A percentile compares a stretch with the other conserved stretches of the same genome.
Conservation (phyloP, 495 filamentous ascomycete species). For the Paragyromitra xinjiangensis region DNA sequence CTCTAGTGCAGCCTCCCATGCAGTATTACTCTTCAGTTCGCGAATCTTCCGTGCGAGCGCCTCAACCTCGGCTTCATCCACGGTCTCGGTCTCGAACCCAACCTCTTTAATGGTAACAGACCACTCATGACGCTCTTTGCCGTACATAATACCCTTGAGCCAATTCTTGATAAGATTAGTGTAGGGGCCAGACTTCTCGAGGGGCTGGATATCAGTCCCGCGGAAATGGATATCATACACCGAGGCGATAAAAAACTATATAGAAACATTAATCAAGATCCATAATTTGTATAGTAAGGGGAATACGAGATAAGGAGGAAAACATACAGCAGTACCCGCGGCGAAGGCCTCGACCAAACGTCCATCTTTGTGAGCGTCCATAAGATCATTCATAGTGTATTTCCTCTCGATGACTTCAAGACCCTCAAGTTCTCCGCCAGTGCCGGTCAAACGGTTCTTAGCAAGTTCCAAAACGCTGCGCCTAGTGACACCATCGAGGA, state of each 20-base stretch:
- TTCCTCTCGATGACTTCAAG: slow-evolving; percentile 79
- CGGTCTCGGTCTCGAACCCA: slow-evolving; percentile 46
- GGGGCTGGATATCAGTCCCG: slow-evolving; percentile 71
- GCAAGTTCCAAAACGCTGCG: slow-evolving; percentile 78
- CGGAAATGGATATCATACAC: slow-evolving; percentile 77
- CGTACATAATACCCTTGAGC: slow-evolving; percentile 87
- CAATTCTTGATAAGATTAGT: slow-evolving; percentile 76
- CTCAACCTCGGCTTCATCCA: slow-evolving; percentile 47
- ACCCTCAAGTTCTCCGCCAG: slow-evolving; percentile 63
- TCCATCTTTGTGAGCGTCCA: slow-evolving; percentile 76
- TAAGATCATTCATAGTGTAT: slow-evolving; percentile 81
- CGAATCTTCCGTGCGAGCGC: slow-evolving; percentile 50
- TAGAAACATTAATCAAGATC: slow-evolving; percentile 21
- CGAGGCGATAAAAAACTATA: slow-evolving; percentile 79
- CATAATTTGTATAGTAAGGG: not conserved
- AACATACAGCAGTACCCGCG: slow-evolving; percentile 81
- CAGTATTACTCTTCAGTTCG: slow-evolving; percentile 40
- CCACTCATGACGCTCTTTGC: slow-evolving; percentile 81
- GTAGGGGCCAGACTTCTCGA: slow-evolving; percentile 68
- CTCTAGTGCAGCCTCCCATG: slow-evolving; percentile 49
- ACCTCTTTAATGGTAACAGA: slow-evolving; percentile 75
- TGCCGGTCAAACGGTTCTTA: slow-evolving; percentile 65
- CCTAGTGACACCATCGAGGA: slow-evolving; percentile 85
- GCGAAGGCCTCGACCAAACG: slow-evolving; percentile 85
- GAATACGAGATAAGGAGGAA: slow-evolving; percentile 19